A percentile compares a stretch with the other conserved stretches of the same genome.
phyloP scores from a whole-genome alignment of 2,329 filamentous ascomycete genomes.

The Graphilbum ipis-grandicollis region DNA sequence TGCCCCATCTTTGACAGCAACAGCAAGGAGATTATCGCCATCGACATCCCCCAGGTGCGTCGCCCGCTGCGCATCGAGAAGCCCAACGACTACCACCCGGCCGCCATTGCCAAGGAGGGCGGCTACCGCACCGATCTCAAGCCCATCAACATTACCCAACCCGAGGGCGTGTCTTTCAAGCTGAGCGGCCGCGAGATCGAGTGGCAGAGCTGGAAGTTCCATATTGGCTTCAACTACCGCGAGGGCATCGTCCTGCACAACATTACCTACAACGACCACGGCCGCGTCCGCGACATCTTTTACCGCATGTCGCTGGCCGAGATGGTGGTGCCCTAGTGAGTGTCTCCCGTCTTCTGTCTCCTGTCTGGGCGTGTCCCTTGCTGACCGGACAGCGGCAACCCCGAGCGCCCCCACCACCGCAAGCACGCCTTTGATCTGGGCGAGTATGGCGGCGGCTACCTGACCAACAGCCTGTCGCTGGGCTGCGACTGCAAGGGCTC shows the following conservation, averaged over 20 bases:
- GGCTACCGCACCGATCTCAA: constrained; percentile 69
- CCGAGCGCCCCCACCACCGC: constrained; percentile 61
- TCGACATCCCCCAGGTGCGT: constrained; percentile 65
- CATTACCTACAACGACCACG: constrained; percentile 77
- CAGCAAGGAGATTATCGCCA: constrained; percentile 61
- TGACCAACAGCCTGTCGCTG: constrained; percentile 61
- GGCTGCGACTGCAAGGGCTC: constrained; percentile 79
- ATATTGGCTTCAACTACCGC: constrained; percentile 87
- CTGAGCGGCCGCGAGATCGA: constrained; percentile 52
- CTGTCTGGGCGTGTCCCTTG: not conserved
- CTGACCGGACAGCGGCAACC: constrained; percentile 35
- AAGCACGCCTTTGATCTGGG: constrained; percentile 72
- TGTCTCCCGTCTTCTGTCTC: not conserved
- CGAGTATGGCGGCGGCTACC: constrained; percentile 59
- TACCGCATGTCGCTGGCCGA: constrained; percentile 79
- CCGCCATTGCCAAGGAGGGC: constrained; percentile 52
- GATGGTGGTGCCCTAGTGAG: constrained; percentile 72
- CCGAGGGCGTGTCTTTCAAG: constrained; percentile 72
- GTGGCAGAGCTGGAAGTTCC: constrained; percentile 91
- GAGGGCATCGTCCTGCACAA: constrained; percentile 85
- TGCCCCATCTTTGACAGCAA: constrained; percentile 80
- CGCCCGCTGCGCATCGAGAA: constrained; percentile 54
- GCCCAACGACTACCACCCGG: constrained; percentile 66
- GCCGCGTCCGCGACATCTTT: constrained; percentile 60
- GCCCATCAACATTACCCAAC: constrained; percentile 56